These are phyloP conservation scores for Penicillium tannophilum DNA, from an alignment of 495 filamentous ascomycete genomes.

Conservation along the genomic window DNA sequence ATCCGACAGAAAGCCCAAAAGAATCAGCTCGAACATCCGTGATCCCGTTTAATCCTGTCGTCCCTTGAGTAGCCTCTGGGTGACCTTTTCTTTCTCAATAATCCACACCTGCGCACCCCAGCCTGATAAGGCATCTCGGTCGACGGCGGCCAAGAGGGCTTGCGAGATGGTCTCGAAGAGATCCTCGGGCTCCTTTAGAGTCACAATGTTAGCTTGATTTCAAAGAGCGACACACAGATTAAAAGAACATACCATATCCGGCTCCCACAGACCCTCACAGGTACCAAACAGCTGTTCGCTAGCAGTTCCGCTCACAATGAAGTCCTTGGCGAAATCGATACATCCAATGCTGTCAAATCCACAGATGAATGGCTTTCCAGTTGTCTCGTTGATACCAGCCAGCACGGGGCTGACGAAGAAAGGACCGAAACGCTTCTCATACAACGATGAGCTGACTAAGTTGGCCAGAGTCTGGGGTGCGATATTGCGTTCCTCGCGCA, in stretches of 20 bases:
- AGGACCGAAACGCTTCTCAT: conserved; percentile 93
- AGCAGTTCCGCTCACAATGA: conserved; percentile 95
- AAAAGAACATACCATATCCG: conserved; percentile 71
- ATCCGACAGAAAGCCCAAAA: conserved; percentile 33
- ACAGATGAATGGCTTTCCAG: conserved; percentile 93
- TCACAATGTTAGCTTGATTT: conserved; percentile 28
- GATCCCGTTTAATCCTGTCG: conserved; percentile 59
- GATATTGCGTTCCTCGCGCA: conserved; percentile 96
- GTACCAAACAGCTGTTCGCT: conserved; percentile 98
- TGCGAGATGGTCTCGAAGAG: conserved; percentile 99
- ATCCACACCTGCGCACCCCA: conserved; percentile 99
- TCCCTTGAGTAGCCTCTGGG: conserved; percentile 96
- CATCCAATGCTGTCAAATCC: conserved; percentile 99
- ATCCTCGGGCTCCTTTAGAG: conserved; percentile 75
- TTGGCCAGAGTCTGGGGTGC: conserved; percentile 93
- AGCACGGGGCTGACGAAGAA: conserved; percentile 95
- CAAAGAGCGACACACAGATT: conserved; percentile 1
- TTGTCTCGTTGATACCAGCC: conserved; percentile 90
- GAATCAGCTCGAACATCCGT: conserved; percentile 18
- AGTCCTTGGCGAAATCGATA: conserved; percentile 99
- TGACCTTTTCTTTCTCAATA: conserved; percentile 99
- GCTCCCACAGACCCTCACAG: conserved; percentile 98
- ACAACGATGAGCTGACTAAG: conserved; percentile 84
- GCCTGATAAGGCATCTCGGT: conserved; percentile 92
- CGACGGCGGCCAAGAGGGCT: conserved; percentile 92